phyloP scores from a whole-genome alignment of 2,329 filamentous ascomycete genomes.

The Didymellaceae sp. region DNA sequence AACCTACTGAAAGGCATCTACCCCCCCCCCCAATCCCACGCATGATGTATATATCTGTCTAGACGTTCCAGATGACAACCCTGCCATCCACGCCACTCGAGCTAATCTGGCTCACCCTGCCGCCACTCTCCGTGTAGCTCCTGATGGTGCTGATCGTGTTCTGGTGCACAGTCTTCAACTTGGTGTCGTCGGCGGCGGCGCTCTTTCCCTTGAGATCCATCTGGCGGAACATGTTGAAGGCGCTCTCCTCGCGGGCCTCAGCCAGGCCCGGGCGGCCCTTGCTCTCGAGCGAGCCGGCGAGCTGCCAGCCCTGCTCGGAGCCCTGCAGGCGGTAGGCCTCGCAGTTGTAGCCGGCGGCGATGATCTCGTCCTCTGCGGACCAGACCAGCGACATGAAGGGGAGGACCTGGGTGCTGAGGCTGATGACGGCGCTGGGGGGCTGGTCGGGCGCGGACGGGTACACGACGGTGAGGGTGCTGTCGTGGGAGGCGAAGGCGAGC shows the following conservation, averaged over 20 bases:
- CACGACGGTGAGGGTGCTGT: conserved; percentile 95
- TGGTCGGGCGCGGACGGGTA: conserved; percentile 93
- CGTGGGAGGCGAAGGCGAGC: conserved; percentile 93
- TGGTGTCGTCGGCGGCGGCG: conserved; percentile 79
- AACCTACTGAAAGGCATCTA: not conserved
- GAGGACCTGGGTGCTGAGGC: conserved; percentile 84
- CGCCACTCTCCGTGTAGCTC: conserved; percentile 71
- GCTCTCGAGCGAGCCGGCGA: conserved; percentile 79
- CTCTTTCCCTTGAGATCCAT: conserved; percentile 96
- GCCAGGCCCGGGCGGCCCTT: conserved; percentile 67
- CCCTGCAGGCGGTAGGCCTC: conserved; percentile 92
- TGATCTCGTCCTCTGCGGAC: conserved; percentile 90
- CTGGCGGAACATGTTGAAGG: conserved; percentile 96
- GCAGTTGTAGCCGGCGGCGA: conserved; percentile 87
- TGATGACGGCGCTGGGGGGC: conserved; percentile 87
- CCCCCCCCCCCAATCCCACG: too few relatives aligned
- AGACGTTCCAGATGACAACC: conserved; percentile 57
- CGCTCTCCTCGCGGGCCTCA: conserved; percentile 82
- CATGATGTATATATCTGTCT: too few relatives aligned
- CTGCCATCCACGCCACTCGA: conserved; percentile 61
- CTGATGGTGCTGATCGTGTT: conserved; percentile 92
- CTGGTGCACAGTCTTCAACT: conserved; percentile 94
- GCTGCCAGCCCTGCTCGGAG: conserved; percentile 78
- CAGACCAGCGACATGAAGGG: conserved; percentile 94
- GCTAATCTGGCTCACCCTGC: conserved; percentile 78